Evolutionary conservation across 2,329 filamentous ascomycete species (phyloP).

Genomic region (Byssothecium circinans): DNA sequence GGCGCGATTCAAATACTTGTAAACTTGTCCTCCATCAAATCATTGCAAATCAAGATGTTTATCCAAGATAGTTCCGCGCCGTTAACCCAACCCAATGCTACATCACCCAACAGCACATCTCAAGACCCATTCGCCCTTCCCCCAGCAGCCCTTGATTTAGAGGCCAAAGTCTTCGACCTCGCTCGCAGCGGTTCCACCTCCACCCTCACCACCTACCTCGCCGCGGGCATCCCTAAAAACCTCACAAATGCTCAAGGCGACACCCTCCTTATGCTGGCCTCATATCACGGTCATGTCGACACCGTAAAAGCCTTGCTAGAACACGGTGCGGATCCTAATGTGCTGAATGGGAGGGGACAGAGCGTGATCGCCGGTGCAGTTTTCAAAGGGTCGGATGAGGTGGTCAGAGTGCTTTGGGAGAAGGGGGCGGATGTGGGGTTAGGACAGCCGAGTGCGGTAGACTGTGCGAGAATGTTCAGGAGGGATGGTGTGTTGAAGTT

Average conservation of each 20-base stretch:
- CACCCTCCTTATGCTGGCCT: conserved; percentile 72
- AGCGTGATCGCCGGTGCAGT: conserved; percentile 71
- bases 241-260: conserved; percentile 74
- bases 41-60: not conserved
- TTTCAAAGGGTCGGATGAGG: conserved; percentile 69
- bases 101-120: conserved; percentile 8
- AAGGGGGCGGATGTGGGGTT: conserved; percentile 45
- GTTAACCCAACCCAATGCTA: too few species aligned
- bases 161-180: conserved; percentile 66
- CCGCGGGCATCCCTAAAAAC: conserved; percentile 67
- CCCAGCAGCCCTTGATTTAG: conserved; percentile 67
- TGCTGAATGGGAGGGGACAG: conserved; percentile 68
- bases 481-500: conserved; percentile 37
- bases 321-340: conserved; percentile 67
- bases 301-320: conserved; percentile 63
- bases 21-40: not conserved
- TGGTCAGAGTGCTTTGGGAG: conserved; percentile 58
- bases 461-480: conserved; percentile 52
- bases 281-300: conserved; percentile 67
- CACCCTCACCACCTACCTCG: conserved; percentile 64
- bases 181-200: conserved; percentile 62
- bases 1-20: conserved; percentile 1
- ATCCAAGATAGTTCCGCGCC: too few species aligned
- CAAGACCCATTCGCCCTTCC: conserved; percentile 49
- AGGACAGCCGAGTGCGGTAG: conserved; percentile 51